Percentiles rank a stretch among this genome's conserved stretches.
phyloP scores from a whole-genome alignment of 345 rosid genomes.

The Pugionium dolabratum region DNA sequence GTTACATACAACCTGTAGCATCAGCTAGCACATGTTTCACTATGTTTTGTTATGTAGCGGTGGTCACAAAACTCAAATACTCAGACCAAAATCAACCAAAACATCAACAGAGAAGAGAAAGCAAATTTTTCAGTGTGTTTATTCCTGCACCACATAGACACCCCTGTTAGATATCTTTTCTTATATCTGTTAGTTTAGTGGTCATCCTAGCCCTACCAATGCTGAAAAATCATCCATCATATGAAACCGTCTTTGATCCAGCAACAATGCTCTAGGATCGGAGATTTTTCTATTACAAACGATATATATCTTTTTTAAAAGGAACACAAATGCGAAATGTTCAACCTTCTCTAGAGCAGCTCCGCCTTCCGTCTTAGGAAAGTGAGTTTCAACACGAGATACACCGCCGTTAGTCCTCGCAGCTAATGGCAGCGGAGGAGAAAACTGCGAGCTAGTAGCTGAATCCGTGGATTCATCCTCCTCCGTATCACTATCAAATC shows the following conservation, averaged over 20 bases:
- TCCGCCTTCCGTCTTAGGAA: constrained; percentile 16
- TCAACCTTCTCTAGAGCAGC: constrained; percentile 50
- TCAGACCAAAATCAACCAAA: not conserved
- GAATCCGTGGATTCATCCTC: constrained; percentile 79
- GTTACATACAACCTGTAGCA: not conserved
- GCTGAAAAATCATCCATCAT: constrained; percentile 12
- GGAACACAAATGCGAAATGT: constrained; percentile 1
- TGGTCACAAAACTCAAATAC: constrained; percentile 2
- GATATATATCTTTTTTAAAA: no score
- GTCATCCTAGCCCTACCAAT: constrained; percentile 10
- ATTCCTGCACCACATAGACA: not conserved
- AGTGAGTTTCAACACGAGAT: constrained; percentile 47
- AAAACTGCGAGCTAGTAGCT: constrained; percentile 77
- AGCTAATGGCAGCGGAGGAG: constrained; percentile 50
- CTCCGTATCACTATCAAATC: constrained; percentile 55
- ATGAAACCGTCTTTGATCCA: not conserved
- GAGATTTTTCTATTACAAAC: not conserved
- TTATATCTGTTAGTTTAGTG: not conserved
- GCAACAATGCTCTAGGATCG: constrained; percentile 14
- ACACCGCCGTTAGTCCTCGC: constrained; percentile 54
- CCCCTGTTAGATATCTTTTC: not conserved
- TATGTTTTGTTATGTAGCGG: not conserved
- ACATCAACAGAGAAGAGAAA: not conserved
- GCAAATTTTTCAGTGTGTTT: not conserved
- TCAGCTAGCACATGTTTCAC: not conserved